A percentile compares a stretch with the other conserved stretches of the same genome.
Conservation (phyloP, 2,329 filamentous ascomycete genomes). For the Neofusicoccum sp. region DNA sequence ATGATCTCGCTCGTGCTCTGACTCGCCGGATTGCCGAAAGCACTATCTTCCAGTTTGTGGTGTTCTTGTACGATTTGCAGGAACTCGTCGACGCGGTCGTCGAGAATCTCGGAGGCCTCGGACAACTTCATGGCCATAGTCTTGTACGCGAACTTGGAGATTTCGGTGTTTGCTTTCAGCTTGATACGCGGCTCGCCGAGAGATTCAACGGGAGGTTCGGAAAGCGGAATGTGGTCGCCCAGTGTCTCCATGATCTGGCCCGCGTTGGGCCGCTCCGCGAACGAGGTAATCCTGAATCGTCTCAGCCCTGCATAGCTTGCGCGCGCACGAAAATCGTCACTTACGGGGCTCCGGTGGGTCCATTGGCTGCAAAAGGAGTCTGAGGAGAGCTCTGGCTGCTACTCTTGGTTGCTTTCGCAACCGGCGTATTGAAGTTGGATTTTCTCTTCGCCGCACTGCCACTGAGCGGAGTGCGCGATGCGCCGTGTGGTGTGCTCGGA, state of each 20-base stretch:
- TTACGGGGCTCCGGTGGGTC: slow-evolving; percentile 40
- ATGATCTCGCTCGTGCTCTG: slow-evolving; percentile 85
- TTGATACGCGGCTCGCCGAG: slow-evolving; percentile 76
- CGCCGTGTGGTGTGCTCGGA: slow-evolving; percentile 42
- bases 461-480: slow-evolving; percentile 29
- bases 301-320: slow-evolving; percentile 20
- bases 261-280: slow-evolving; percentile 72
- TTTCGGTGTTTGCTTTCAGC: slow-evolving; percentile 80
- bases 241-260: slow-evolving; percentile 82
- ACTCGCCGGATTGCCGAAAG: slow-evolving; percentile 81
- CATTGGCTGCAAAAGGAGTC: slow-evolving; percentile 40
- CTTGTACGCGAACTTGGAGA: slow-evolving; percentile 88
- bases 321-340: slow-evolving; percentile 21
- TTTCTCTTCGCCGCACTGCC: slow-evolving; percentile 55
- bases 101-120: slow-evolving; percentile 87
- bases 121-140: slow-evolving; percentile 93
- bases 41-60: slow-evolving; percentile 72
- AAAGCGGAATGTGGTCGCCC: slow-evolving; percentile 68
- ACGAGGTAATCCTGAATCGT: slow-evolving; percentile 56
- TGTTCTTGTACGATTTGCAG: slow-evolving; percentile 69
- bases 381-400: slow-evolving; percentile 52
- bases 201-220: slow-evolving; percentile 69
- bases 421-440: slow-evolving; percentile 51
- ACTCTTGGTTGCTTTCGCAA: slow-evolving; percentile 44
- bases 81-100: slow-evolving; percentile 94